phyloP scores from a whole-genome alignment of 2,329 filamentous ascomycete genomes.

The Colletotrichum ledebouriae region DNA sequence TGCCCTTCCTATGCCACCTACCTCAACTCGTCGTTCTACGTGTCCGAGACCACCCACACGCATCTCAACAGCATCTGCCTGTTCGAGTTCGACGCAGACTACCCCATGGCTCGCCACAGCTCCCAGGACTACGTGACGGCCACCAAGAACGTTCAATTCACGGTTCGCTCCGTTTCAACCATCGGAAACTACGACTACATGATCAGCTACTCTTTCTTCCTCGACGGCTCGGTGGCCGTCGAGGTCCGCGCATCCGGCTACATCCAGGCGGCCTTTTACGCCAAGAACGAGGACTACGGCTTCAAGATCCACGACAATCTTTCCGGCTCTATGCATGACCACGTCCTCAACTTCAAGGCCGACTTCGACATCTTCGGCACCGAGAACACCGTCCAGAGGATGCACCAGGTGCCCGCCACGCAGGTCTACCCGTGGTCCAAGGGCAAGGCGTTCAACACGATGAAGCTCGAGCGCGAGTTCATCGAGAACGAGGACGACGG shows the following conservation, averaged over 20 bases:
- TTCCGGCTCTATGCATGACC: constrained; percentile 66
- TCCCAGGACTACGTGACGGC: constrained; percentile 55
- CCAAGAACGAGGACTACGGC: constrained; percentile 61
- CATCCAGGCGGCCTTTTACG: constrained; percentile 64
- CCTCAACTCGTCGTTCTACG: constrained; percentile 61
- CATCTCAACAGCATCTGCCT: constrained; percentile 67
- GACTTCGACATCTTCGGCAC: constrained; percentile 66
- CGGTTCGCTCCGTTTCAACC: constrained; percentile 60
- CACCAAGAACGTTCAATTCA: constrained; percentile 62
- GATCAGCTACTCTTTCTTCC: constrained; percentile 64
- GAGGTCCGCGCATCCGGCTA: constrained; percentile 67
- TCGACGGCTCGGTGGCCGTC: constrained; percentile 65
- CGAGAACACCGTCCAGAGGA: constrained; percentile 58
- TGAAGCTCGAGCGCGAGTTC: constrained; percentile 60
- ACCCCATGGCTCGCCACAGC: constrained; percentile 64
- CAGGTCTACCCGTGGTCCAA: constrained; percentile 63
- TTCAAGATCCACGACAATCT: constrained; percentile 63
- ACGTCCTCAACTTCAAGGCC: constrained; percentile 68
- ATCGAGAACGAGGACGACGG: constrained; percentile 58
- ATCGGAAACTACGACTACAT: constrained; percentile 69
- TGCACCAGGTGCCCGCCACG: constrained; percentile 51
- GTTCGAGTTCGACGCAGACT: constrained; percentile 65
- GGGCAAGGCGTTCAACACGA: constrained; percentile 62
- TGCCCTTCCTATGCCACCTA: constrained; percentile 65
- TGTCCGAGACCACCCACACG: constrained; percentile 57